Evolutionary conservation across 148 eudicot genomes (phyloP).

Genomic region (Linanthus parryae): DNA sequence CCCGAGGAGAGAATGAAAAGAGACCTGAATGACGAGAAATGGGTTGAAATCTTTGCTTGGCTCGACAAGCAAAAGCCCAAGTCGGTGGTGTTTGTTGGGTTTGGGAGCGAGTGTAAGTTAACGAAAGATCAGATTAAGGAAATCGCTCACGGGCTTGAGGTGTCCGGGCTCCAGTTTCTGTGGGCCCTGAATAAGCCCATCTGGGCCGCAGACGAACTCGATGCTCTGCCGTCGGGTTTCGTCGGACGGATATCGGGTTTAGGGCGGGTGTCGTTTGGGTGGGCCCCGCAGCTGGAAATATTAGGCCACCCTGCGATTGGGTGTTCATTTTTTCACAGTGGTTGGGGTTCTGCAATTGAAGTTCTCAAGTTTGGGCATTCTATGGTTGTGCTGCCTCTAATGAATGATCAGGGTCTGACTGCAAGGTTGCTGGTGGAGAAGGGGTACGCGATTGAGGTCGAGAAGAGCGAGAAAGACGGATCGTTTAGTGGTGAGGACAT

Average conservation of each 20-base stretch:
- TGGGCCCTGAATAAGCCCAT: constrained; percentile 14
- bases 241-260: background rate
- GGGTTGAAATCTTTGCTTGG: constrained; percentile 15
- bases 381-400: constrained; percentile 15
- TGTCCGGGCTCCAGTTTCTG: constrained; percentile 8
- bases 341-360: constrained; percentile 26
- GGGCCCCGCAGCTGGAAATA: constrained; percentile 27
- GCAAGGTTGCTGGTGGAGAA: constrained; percentile 27
- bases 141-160: constrained; percentile 16
- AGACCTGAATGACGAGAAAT: constrained; percentile 6
- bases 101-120: constrained; percentile 19
- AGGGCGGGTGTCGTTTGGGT: constrained; percentile 16
- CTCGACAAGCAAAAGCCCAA: constrained; percentile 8
- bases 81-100: constrained; percentile 19
- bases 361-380: constrained; percentile 16
- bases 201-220: constrained; percentile 9
- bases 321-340: constrained; percentile 22
- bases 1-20: constrained; percentile 2
- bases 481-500: constrained; percentile 4
- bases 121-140: constrained; percentile 10
- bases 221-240: constrained; percentile 16
- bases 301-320: constrained; percentile 22
- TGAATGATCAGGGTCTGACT: constrained; percentile 22
- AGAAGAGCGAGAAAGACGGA: constrained; percentile 15
- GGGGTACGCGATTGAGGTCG: constrained; percentile 21